phyloP scores from a whole-genome alignment of 768 basidiomycete species.

The Lentinula aciculospora region DNA sequence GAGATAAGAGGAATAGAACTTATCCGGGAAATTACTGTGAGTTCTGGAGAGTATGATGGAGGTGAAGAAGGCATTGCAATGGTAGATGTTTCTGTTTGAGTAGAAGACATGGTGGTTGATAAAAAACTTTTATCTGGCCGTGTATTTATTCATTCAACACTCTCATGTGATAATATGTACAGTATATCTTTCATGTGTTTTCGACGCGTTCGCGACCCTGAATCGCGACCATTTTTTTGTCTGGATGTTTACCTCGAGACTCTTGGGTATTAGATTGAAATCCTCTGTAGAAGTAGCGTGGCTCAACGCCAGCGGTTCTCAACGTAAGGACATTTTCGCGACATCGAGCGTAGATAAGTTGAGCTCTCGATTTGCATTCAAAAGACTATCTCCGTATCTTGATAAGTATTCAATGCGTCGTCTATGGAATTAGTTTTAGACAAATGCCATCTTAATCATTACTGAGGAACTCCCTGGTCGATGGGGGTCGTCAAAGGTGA shows the following conservation, averaged over 20 bases:
- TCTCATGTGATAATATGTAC: neutral
- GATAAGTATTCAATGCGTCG: neutral
- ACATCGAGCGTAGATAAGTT: too few species aligned
- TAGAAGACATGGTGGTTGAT: constrained; percentile 14
- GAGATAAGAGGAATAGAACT: constrained; percentile 71
- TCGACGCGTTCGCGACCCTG: neutral
- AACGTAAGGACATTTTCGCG: too few species aligned
- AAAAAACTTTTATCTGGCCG: neutral
- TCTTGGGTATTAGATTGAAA: too few species aligned
- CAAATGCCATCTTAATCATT: neutral
- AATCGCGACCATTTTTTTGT: neutral
- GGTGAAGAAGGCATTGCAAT: constrained; percentile 13
- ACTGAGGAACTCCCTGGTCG: neutral
- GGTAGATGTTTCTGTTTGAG: constrained; percentile 17
- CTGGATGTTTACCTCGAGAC: too few species aligned
- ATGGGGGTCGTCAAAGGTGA: neutral
- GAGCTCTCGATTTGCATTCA: neutral
- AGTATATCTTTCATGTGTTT: neutral
- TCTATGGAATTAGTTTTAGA: too few species aligned
- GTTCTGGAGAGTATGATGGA: constrained; percentile 35
- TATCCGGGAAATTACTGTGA: constrained; percentile 60
- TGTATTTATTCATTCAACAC: neutral
- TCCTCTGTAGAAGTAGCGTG: too few species aligned
- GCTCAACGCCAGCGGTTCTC: too few species aligned
- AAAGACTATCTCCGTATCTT: neutral